A percentile compares a stretch with the other conserved stretches of the same genome.
phyloP scores from a whole-genome alignment of 176 grass and related monocot species.

The Dendrocalamus sinicus region DNA sequence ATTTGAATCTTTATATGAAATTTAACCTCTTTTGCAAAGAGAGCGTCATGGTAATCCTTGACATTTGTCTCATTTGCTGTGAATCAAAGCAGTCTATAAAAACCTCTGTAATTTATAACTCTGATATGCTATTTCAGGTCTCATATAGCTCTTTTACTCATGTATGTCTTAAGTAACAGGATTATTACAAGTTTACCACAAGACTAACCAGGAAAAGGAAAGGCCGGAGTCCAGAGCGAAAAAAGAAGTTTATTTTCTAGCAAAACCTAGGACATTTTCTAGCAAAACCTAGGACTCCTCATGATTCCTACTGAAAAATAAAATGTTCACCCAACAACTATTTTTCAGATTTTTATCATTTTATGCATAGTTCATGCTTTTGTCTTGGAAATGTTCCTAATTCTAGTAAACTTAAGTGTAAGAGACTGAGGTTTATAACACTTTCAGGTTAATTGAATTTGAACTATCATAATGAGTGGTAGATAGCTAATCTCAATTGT shows the following conservation, averaged over 20 bases:
- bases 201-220: constrained; percentile 9
- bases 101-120: not conserved
- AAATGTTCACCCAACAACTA: constrained; percentile 1
- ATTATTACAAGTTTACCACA: not conserved
- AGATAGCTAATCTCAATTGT: constrained; percentile 5
- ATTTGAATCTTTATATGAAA: not conserved
- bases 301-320: not conserved
- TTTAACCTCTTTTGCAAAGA: not conserved
- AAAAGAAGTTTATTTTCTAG: not conserved
- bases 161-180: not conserved
- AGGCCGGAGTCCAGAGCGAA: not conserved
- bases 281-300: not conserved
- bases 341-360: not conserved
- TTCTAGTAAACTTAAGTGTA: not conserved
- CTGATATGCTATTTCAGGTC: not conserved
- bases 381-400: not conserved
- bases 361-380: not conserved
- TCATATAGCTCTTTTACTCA: not conserved
- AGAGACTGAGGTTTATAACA: not conserved
- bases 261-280: not conserved
- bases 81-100: not conserved
- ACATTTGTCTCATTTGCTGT: not conserved
- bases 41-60: not conserved
- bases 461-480: not conserved
- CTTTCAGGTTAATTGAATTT: not conserved